These are phyloP conservation scores for Monosporascus sp. DNA, from an alignment of 2,329 filamentous ascomycete genomes.

Conservation along the genomic window DNA sequence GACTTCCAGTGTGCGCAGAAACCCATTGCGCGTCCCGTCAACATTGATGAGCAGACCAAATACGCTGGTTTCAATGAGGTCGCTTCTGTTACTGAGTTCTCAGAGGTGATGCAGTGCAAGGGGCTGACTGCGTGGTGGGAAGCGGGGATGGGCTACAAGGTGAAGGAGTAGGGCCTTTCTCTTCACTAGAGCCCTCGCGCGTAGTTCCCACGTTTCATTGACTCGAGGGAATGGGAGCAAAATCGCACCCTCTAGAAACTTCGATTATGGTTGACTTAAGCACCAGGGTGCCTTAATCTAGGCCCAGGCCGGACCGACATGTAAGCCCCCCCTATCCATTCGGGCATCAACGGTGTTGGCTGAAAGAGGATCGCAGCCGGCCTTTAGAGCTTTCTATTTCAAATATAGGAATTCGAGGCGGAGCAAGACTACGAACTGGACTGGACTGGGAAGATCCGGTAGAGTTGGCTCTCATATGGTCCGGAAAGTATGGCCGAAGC, in stretches of 20 bases:
- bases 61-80: conserved; percentile 47
- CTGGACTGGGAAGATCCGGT: not conserved
- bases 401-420: no score
- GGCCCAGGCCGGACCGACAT: no score
- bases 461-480: not conserved
- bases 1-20: conserved; percentile 61
- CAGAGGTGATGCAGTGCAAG: conserved; percentile 51
- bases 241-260: no score
- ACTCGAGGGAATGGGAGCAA: not conserved
- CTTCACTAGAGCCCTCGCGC: not conserved
- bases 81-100: conserved; percentile 60
- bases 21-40: conserved; percentile 30
- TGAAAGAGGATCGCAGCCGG: no score
- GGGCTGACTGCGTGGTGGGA: conserved; percentile 63
- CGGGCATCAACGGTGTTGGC: no score
- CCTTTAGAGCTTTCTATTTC: no score
- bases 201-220: no score
- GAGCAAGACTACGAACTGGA: no score
- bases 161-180: not conserved
- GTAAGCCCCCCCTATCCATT: no score
- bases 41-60: conserved; percentile 5
- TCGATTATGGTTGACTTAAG: no score
- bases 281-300: no score
- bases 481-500: not conserved
- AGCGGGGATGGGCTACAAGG: conserved; percentile 37